These are phyloP conservation scores for Theobroma cacao DNA, from an alignment of 345 rosid genomes.

Conservation along the genomic window DNA sequence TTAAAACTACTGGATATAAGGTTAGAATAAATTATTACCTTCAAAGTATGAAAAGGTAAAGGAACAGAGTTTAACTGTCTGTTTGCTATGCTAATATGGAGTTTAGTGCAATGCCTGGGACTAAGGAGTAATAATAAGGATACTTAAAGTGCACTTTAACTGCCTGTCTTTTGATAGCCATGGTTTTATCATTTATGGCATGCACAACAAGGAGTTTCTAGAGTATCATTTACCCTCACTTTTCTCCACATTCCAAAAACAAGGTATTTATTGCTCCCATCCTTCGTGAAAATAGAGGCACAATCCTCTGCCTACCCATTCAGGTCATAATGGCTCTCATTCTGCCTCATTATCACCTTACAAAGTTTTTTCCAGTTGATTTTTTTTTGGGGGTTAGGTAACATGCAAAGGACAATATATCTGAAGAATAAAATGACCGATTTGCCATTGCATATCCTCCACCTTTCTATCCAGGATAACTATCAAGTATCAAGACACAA, in stretches of 20 bases:
- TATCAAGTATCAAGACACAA: not conserved
- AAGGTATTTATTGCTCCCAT: slow-evolving; percentile 29
- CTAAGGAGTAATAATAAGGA: slow-evolving; percentile 8
- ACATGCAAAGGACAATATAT: not conserved
- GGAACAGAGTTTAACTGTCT: slow-evolving; percentile 1
- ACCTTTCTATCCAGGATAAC: slow-evolving; percentile 9
- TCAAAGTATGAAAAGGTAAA: slow-evolving; percentile 7
- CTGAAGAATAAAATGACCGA: slow-evolving; percentile 18
- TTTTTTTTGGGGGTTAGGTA: not conserved
- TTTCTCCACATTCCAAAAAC: slow-evolving; percentile 13
- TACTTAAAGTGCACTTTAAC: slow-evolving; percentile 17
- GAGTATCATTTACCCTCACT: not conserved
- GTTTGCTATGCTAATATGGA: slow-evolving; percentile 2
- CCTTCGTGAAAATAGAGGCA: slow-evolving; percentile 29
- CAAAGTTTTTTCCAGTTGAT: not conserved
- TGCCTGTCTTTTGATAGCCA: not conserved
- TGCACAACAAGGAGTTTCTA: slow-evolving; percentile 6
- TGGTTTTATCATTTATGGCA: slow-evolving; percentile 5
- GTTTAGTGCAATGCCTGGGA: slow-evolving; percentile 5
- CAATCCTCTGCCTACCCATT: slow-evolving; percentile 26
- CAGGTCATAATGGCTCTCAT: slow-evolving; percentile 33
- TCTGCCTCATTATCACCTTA: slow-evolving; percentile 25
- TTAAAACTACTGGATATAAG: not conserved
- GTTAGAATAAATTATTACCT: slow-evolving; percentile 13
- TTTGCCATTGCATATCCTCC: slow-evolving; percentile 23